Conservation (phyloP, 768 basidiomycete species). For the Phylloporus rhodoxanthus region DNA sequence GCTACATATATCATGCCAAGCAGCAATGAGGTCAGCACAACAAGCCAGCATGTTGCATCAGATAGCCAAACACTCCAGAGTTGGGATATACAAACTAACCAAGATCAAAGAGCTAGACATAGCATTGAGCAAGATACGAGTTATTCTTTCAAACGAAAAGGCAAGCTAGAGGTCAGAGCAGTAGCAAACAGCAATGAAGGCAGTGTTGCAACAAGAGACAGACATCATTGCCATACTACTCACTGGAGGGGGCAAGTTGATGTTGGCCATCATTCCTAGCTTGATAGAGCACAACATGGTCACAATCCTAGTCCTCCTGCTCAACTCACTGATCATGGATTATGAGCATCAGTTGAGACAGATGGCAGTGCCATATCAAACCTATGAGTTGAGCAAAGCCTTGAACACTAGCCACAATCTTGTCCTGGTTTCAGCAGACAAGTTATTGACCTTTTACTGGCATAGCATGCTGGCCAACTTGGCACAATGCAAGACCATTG, state of each 20-base stretch:
- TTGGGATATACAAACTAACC: no score
- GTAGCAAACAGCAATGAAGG: background rate
- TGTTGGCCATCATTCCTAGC: background rate
- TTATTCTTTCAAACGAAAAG: no score
- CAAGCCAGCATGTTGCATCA: no score
- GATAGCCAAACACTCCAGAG: no score
- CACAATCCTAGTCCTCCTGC: background rate
- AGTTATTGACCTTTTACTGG: constrained; percentile 3
- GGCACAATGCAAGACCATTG: background rate
- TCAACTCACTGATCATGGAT: background rate
- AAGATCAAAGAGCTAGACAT: no score
- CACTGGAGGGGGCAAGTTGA: background rate
- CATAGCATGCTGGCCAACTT: background rate
- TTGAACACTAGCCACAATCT: background rate
- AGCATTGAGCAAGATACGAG: no score
- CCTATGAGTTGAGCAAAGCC: background rate
- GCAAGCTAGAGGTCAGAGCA: background rate
- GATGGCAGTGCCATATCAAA: background rate
- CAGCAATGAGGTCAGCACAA: no score
- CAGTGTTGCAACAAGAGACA: background rate
- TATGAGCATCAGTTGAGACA: background rate
- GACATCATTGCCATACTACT: background rate
- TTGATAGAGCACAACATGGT: background rate
- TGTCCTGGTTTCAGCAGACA: constrained; percentile 7
- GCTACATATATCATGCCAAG: no score